Evolutionary conservation across 768 basidiomycete species (phyloP), one percentile per base, ranked within the genome.

Genomic region (Podaxis sp.): DNA sequence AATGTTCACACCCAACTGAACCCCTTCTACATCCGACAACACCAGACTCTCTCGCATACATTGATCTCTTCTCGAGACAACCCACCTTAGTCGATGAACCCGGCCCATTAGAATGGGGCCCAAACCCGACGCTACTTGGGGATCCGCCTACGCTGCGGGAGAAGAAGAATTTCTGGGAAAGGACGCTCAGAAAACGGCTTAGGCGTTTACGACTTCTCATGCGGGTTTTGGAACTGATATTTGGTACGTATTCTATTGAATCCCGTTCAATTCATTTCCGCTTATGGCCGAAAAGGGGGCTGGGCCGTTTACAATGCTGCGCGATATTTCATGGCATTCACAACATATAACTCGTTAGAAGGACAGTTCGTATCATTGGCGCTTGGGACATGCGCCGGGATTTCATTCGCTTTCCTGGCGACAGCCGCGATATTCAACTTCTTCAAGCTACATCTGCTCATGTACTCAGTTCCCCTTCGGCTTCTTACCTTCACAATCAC

Each of bases 281-380:
- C 22, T 60, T 11, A 37, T 54, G 56, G 19, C n/a, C 11, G 50
- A 27, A 13, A 59, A 89, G 88, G 75, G 63, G 70, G 70, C 29
- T 92, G 89, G 87, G 80, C 84, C 27, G 69, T 77, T 7, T 91
- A 89, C 70, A 87, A 81, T 64, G 77, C 82, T 5, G 71, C 85
- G 57, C 86, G 89, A 49, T 93, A 91, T 70, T 86, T 82, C 67
- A 67, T 90, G 11, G 85, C 87, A 3, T 87, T 81, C 66, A 75
- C 74, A 9, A 66, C 74, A 17, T 82, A 81, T 69, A 64, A 73
- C 2, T 76, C 79, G 5, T 61, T 64, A 15, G 70, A 67, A 22
- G 82, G 84, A 41, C 81, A 82, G 64, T 68, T 70, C 0, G 69
- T 76, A 25, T 74, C 82, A 22, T 72, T 88, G 4, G 77, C 77